These are phyloP conservation scores for Fusarium transvaalense DNA, from an alignment of 2,329 filamentous ascomycete species.

Conservation along the genomic window DNA sequence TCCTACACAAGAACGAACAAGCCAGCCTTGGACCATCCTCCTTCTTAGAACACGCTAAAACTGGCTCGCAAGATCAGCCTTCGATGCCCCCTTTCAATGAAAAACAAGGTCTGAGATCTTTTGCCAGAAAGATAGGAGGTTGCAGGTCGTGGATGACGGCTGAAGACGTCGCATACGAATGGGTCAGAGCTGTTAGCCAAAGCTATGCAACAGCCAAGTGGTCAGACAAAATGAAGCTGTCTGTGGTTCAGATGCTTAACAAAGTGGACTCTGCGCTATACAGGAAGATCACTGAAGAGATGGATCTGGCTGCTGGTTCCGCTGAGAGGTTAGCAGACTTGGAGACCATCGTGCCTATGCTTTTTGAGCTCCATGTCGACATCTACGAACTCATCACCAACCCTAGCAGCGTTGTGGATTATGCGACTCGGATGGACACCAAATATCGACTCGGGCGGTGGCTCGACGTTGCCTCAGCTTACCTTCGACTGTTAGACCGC, in stretches of 20 bases:
- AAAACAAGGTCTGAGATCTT: conserved; percentile 63
- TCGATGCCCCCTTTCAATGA: conserved; percentile 66
- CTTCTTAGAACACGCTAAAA: conserved; percentile 73
- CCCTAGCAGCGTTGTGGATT: conserved; percentile 66
- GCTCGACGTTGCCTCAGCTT: conserved; percentile 63
- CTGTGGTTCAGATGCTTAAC: conserved; percentile 68
- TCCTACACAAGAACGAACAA: conserved; percentile 66
- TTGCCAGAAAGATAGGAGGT: conserved; percentile 63
- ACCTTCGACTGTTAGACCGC: conserved; percentile 55
- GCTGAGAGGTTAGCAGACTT: conserved; percentile 51
- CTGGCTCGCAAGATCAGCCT: conserved; percentile 63
- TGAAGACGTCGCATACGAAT: conserved; percentile 70
- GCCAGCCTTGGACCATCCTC: conserved; percentile 68
- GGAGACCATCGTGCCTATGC: conserved; percentile 65
- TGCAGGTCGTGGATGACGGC: conserved; percentile 62
- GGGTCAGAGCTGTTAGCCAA: conserved; percentile 63
- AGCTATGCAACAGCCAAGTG: conserved; percentile 69
- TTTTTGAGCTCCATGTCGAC: conserved; percentile 73
- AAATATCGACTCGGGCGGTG: conserved; percentile 65
- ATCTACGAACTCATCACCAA: conserved; percentile 70
- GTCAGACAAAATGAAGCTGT: conserved; percentile 68
- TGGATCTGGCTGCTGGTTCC: conserved; percentile 50
- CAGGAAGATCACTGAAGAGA: conserved; percentile 59
- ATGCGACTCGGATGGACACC: conserved; percentile 61
- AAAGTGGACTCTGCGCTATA: conserved; percentile 66